phyloP scores from a whole-genome alignment of 2,329 filamentous ascomycete species.

The Cadophora gregata region DNA sequence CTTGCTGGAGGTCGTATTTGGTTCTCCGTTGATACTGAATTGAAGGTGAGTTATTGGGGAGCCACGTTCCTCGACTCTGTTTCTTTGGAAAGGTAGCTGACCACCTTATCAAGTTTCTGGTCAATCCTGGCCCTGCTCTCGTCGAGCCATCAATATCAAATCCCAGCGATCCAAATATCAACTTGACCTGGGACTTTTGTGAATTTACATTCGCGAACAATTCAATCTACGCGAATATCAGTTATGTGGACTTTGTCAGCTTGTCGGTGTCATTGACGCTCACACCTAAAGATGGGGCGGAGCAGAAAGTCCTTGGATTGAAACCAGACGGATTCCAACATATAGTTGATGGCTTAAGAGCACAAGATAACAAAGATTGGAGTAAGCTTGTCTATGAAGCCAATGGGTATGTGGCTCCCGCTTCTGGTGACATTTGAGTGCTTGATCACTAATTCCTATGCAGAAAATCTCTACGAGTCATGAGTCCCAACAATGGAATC shows the following conservation, averaged over 20 bases:
- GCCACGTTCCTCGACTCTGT: background rate
- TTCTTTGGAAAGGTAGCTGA: background rate
- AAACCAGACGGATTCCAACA: conserved; percentile 56
- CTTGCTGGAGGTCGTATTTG: conserved; percentile 75
- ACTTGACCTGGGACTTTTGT: conserved; percentile 68
- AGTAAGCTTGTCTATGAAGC: conserved; percentile 54
- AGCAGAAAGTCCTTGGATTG: conserved; percentile 63
- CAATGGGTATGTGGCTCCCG: conserved; percentile 65
- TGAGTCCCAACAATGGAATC: conserved; percentile 50
- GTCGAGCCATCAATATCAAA: conserved; percentile 79
- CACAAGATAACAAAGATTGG: conserved; percentile 60
- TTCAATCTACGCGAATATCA: conserved; percentile 72
- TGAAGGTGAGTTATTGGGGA: conserved; percentile 46
- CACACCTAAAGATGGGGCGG: conserved; percentile 48
- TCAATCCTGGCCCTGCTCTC: conserved; percentile 72
- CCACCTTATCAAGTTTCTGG: conserved; percentile 55
- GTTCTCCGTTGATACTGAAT: conserved; percentile 68
- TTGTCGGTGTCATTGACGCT: conserved; percentile 65
- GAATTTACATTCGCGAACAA: conserved; percentile 70
- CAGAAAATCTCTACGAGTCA: conserved; percentile 48
- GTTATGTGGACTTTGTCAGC: conserved; percentile 77
- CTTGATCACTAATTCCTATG: conserved; percentile 50
- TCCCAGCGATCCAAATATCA: conserved; percentile 65
- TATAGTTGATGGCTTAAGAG: conserved; percentile 59
- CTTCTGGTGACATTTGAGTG: conserved; percentile 55